Base-by-base conservation (phyloP, 192 early-diverging fungal genomes). In the Podila horticola region DNA sequence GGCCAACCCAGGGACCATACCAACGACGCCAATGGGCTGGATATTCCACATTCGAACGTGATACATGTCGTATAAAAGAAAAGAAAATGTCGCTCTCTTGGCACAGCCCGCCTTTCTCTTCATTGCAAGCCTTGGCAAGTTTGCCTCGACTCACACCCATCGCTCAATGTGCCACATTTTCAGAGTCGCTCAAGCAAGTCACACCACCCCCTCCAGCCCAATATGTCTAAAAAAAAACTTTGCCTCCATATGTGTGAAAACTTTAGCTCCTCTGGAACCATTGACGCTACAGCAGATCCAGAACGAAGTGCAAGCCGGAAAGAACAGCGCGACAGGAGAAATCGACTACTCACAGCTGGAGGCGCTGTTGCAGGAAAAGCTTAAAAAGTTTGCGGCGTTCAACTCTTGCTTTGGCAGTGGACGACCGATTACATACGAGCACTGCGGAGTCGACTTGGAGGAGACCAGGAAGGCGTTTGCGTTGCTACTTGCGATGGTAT, bases 381-480 rank as follows among this genome's bases (percentile, higher is more conserved):
- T 79, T 34, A 67, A 50, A 64, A 79, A 79, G 45, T 72, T 72
- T 64, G 76, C 70, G 9, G 76, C 70, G 7, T 79, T 79, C 33
- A 79, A 79, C 65, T 58, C 76, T 48, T 63, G 66, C 33, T 79
- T 79, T 36, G 41, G 66, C 52, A 79, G 58, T 51, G 76, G 86
- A 55, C 72, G 71, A 29, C 64, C 69, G 12, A 84, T 88, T 19
- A 86, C 82, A 20, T 55, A 88, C 19, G 79, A 82, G 2, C 85
- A 92, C 51, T 87, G 86, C 34, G 91, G 89, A n/a, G 82, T 94
- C n/a, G 82, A 84, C 22, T 69, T 93, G 57, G 88, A 83, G 5
- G 88, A 93, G 33, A 90, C 93, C 8, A 86, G 87, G 72, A 86
- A 89, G 20, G 89, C 90, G 12, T 94, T 92, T 77, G 69, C 85